Evolutionary conservation across 2,329 filamentous ascomycete species (phyloP).

Genomic region (Talaromyces sp.): DNA sequence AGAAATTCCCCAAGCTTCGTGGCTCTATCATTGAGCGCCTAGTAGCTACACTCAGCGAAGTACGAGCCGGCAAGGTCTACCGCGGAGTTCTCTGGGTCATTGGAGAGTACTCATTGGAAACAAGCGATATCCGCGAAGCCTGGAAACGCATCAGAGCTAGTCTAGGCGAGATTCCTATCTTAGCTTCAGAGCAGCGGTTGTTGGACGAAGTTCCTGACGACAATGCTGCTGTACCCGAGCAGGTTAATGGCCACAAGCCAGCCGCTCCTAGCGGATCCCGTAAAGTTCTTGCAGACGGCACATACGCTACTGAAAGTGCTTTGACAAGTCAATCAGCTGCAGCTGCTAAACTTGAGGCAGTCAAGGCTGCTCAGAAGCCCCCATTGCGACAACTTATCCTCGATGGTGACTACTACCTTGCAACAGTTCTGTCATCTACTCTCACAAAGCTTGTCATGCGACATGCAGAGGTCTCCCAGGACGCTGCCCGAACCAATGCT

Average conservation of each 20-base stretch:
- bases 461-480: constrained; percentile 86
- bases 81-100: constrained; percentile 96
- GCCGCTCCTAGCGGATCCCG: constrained; percentile 78
- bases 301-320: constrained; percentile 94
- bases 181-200: constrained; percentile 89
- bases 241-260: constrained; percentile 78
- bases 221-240: constrained; percentile 63
- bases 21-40: constrained; percentile 83
- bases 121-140: constrained; percentile 89
- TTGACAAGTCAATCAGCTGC: constrained; percentile 89
- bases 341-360: constrained; percentile 87
- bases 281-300: constrained; percentile 92
- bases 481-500: constrained; percentile 84
- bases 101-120: constrained; percentile 92
- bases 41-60: constrained; percentile 86
- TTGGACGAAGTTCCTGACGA: constrained; percentile 77
- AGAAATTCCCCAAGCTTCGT: constrained; percentile 91
- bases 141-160: constrained; percentile 96
- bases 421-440: constrained; percentile 91
- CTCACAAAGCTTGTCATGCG: constrained; percentile 98
- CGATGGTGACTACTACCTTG: constrained; percentile 95
- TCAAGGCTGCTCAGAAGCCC: constrained; percentile 95
- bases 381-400: constrained; percentile 91
- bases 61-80: constrained; percentile 95
- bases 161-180: constrained; percentile 92